These are phyloP conservation scores for Talaromyces adpressus DNA, from an alignment of 495 filamentous ascomycete species.

Conservation along the genomic window DNA sequence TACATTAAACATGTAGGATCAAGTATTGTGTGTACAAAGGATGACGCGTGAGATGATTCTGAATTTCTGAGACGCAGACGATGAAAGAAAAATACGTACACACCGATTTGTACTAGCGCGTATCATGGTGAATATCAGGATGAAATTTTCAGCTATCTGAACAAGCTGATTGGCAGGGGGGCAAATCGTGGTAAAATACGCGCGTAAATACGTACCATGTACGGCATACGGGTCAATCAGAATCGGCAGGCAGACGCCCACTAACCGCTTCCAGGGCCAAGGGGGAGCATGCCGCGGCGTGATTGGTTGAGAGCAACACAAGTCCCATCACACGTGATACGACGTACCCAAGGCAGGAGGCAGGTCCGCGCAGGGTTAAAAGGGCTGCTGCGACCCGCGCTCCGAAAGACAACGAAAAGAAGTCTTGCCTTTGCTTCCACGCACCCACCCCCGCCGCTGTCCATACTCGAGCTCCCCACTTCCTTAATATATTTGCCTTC, in stretches of 20 bases:
- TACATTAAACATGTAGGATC: not conserved
- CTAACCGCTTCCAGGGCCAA: not conserved
- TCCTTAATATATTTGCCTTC: not conserved
- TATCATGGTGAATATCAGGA: not conserved
- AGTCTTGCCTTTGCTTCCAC: slow-evolving; percentile 2
- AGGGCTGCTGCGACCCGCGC: slow-evolving; percentile 10
- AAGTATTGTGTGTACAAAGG: too few relatives aligned
- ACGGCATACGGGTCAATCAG: not conserved
- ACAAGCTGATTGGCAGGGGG: not conserved
- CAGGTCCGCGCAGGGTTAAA: slow-evolving; percentile 9
- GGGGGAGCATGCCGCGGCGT: not conserved
- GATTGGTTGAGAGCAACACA: not conserved
- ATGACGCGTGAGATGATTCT: not conserved
- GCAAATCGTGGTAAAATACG: not conserved
- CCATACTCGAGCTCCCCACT: not conserved
- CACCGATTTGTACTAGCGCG: not conserved
- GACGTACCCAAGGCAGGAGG: not conserved
- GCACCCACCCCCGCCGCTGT: not conserved
- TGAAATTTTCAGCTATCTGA: not conserved
- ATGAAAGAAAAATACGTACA: not conserved
- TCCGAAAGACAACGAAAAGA: not conserved
- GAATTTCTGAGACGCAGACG: not conserved
- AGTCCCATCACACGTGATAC: not conserved
- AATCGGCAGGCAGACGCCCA: not conserved
- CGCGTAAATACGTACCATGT: not conserved